Conservation (phyloP, 768 basidiomycete genomes). For the Serendipita sp. region DNA sequence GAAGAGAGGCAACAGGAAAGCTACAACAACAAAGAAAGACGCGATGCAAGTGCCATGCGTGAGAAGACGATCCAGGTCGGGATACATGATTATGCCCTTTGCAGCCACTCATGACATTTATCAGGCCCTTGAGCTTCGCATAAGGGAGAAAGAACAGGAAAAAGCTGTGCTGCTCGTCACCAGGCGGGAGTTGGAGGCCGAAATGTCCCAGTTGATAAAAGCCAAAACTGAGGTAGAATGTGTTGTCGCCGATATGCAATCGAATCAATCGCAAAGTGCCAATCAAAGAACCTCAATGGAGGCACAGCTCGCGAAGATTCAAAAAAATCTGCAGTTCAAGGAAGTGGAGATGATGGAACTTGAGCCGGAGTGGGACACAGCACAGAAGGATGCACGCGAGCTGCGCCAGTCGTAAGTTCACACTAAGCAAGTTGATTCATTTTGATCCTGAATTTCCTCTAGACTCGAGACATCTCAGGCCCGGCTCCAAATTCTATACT, state of each 20-base stretch:
- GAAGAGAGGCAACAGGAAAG: conserved; percentile 63
- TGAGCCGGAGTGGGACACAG: conserved; percentile 51
- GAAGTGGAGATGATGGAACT: conserved; percentile 47
- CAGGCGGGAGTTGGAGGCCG: conserved; percentile 60
- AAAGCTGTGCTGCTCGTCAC: conserved; percentile 54
- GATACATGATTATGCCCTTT: conserved; percentile 3
- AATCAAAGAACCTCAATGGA: conserved; percentile 38
- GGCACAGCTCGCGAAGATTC: conserved; percentile 44
- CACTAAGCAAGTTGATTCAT: neutral
- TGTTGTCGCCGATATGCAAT: conserved; percentile 56
- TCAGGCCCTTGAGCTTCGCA: conserved; percentile 57
- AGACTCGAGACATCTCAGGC: conserved; percentile 59
- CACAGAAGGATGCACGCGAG: conserved; percentile 36
- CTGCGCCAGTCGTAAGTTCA: conserved; percentile 11
- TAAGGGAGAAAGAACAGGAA: conserved; percentile 51
- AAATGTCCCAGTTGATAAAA: conserved; percentile 75
- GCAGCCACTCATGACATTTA: neutral
- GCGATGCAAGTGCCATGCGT: conserved; percentile 66
- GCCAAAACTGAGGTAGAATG: conserved; percentile 78
- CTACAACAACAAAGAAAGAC: conserved; percentile 64
- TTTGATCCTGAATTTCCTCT: neutral
- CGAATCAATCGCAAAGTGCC: conserved; percentile 47
- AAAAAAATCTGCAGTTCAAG: conserved; percentile 43
- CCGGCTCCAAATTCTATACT: conserved; percentile 55
- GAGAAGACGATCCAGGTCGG: conserved; percentile 74